These are phyloP conservation scores for Talaromyces wortmannii DNA, from an alignment of 495 filamentous ascomycete species.

Conservation along the genomic window DNA sequence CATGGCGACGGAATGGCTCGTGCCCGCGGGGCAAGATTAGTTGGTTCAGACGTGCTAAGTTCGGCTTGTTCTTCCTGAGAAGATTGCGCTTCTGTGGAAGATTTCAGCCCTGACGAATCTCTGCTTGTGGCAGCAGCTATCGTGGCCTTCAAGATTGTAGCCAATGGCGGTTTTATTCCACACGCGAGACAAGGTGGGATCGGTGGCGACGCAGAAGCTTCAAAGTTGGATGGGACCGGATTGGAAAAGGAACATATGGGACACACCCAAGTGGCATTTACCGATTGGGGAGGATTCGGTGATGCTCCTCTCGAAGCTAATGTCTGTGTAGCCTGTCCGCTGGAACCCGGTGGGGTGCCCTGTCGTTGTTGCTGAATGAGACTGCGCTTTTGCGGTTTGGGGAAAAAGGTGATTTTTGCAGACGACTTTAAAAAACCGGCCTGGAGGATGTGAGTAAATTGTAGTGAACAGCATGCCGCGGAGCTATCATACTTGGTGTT, in stretches of 20 bases:
- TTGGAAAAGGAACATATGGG: constrained; percentile 98
- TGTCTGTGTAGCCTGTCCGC: constrained; percentile 5
- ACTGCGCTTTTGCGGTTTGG: constrained; percentile 60
- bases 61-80: constrained; percentile 5
- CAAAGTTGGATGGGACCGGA: constrained; percentile 86
- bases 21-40: constrained; percentile 1
- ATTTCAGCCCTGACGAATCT: constrained; percentile 4
- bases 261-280: constrained; percentile 89
- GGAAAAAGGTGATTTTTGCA: constrained; percentile 81
- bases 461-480: background rate
- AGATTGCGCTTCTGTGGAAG: background rate
- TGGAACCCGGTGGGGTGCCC: background rate
- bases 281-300: constrained; percentile 17
- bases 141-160: constrained; percentile 75
- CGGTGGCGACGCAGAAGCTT: constrained; percentile 68
- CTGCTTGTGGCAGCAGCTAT: constrained; percentile 59
- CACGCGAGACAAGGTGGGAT: constrained; percentile 86
- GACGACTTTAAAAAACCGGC: constrained; percentile 94
- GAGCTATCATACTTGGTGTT: constrained; percentile 66
- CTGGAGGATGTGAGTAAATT: constrained; percentile 27
- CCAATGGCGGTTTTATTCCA: constrained; percentile 84
- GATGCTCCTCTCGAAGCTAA: constrained; percentile 10
- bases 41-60: background rate
- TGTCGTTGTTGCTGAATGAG: constrained; percentile 19
- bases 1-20: constrained; percentile 40